Evolutionary conservation across 2,329 filamentous ascomycete genomes (phyloP).

Genomic region (Ramularia collo-cygni): DNA sequence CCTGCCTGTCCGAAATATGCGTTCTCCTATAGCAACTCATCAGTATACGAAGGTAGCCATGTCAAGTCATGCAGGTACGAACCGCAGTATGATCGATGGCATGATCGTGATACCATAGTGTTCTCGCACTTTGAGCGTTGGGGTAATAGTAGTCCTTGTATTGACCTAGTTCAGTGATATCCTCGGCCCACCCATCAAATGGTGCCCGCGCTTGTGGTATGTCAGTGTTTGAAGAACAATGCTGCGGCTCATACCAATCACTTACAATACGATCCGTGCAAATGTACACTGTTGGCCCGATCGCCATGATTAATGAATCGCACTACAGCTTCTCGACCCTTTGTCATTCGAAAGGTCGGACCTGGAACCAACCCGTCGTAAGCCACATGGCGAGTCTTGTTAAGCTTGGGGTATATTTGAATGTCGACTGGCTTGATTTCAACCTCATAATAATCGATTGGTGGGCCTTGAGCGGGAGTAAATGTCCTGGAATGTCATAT

Average conservation of each 20-base stretch:
- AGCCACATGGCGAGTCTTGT: neutral
- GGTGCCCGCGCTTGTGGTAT: neutral
- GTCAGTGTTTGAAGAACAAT: neutral
- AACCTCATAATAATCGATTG: neutral
- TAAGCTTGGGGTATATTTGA: neutral
- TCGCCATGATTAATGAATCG: neutral
- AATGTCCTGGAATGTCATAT: neutral
- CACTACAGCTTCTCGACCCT: neutral
- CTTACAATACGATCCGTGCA: neutral
- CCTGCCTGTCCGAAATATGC: neutral
- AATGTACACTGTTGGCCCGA: neutral
- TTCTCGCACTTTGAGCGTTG: conserved; percentile 47
- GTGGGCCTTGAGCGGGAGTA: neutral
- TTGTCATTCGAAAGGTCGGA: neutral
- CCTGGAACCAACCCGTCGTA: neutral
- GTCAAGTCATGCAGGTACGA: neutral
- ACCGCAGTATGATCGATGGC: conserved; percentile 34
- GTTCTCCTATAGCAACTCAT: neutral
- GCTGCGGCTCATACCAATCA: neutral
- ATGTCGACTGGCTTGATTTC: neutral
- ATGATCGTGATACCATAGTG: conserved; percentile 53
- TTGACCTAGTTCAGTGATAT: conserved; percentile 45
- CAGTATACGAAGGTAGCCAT: neutral
- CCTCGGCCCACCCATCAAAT: conserved; percentile 48
- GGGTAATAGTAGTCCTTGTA: conserved; percentile 60